A percentile compares a stretch with the other conserved stretches of the same genome.
phyloP scores from a whole-genome alignment of 176 grass and related monocot genomes.

The Eragrostis nindensis region DNA sequence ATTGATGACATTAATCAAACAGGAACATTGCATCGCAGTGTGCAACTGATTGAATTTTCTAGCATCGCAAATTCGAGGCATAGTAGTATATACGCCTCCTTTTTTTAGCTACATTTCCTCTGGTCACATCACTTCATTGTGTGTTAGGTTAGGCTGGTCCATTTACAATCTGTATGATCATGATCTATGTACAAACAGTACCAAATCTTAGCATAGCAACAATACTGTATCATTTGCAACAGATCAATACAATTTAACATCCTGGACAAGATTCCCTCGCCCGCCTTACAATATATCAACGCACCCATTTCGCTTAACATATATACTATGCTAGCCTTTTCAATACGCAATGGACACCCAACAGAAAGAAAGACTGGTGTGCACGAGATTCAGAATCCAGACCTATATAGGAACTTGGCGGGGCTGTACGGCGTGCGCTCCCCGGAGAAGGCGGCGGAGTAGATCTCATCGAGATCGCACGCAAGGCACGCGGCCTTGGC shows the following conservation, averaged over 20 bases:
- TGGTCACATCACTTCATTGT: slow-evolving; percentile 1
- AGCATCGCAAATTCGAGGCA: neutral
- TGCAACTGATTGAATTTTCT: neutral
- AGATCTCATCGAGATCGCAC: slow-evolving; percentile 93
- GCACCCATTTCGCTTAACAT: slow-evolving; percentile 13
- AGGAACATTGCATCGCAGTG: slow-evolving; percentile 14
- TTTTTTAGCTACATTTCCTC: slow-evolving; percentile 1
- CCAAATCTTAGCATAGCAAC: neutral
- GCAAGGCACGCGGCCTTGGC: slow-evolving; percentile 62
- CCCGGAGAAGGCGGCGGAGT: slow-evolving; percentile 85
- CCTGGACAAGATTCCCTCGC: slow-evolving; percentile 8
- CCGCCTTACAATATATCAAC: slow-evolving; percentile 35
- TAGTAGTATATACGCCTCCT: neutral
- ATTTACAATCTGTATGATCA: slow-evolving; percentile 20
- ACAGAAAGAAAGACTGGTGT: slow-evolving; percentile 4
- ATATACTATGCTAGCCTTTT: slow-evolving; percentile 15
- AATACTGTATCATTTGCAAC: slow-evolving; percentile 13
- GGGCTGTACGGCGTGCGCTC: slow-evolving; percentile 82
- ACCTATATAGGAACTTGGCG: slow-evolving; percentile 94
- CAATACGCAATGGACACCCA: slow-evolving; percentile 33
- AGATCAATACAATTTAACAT: slow-evolving; percentile 6
- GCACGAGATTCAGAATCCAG: slow-evolving; percentile 49
- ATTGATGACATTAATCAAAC: too few species aligned
- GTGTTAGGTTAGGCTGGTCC: neutral
- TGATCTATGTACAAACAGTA: slow-evolving; percentile 17